phyloP scores from a whole-genome alignment of 75 land plant genomes.

The Adiantum capillusveneris region DNA sequence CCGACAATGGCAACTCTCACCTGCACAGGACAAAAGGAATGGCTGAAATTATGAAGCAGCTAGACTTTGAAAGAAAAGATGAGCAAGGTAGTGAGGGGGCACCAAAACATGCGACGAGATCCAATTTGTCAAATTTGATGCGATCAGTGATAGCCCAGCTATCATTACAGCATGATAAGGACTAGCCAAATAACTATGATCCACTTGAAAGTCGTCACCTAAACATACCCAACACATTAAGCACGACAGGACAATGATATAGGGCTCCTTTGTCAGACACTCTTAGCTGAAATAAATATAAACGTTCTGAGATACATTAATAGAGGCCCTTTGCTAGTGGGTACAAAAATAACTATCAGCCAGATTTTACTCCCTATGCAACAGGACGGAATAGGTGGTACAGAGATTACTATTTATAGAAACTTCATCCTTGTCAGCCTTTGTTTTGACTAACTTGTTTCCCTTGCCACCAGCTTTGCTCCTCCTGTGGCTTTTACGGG shows the following conservation, averaged over 20 bases:
- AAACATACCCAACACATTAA: background rate
- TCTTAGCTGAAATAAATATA: too few relatives aligned
- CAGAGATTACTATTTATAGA: background rate
- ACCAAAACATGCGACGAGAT: constrained; percentile 35
- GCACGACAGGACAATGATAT: too few relatives aligned
- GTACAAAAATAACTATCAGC: too few relatives aligned
- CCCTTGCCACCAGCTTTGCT: constrained; percentile 22
- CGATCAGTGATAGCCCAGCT: constrained; percentile 64
- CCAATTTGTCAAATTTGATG: constrained; percentile 40
- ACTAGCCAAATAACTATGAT: constrained; percentile 79
- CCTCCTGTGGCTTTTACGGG: background rate
- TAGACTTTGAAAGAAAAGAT: background rate
- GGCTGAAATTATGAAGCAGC: background rate
- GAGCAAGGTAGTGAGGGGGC: constrained; percentile 5
- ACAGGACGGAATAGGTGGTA: too few relatives aligned
- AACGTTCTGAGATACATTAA: too few relatives aligned
- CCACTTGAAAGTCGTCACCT: constrained; percentile 35
- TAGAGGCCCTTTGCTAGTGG: too few relatives aligned
- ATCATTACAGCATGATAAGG: constrained; percentile 79
- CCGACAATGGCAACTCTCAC: constrained; percentile 58
- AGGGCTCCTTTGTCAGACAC: too few relatives aligned
- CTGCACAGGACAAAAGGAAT: constrained; percentile 21
- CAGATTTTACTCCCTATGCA: too few relatives aligned
- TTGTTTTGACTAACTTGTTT: constrained; percentile 27
- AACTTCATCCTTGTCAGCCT: constrained; percentile 21